Evolutionary conservation across 108 stramenopile species (phyloP), one percentile per base, ranked within the genome.

Genomic region (Skeletonema costatum): DNA sequence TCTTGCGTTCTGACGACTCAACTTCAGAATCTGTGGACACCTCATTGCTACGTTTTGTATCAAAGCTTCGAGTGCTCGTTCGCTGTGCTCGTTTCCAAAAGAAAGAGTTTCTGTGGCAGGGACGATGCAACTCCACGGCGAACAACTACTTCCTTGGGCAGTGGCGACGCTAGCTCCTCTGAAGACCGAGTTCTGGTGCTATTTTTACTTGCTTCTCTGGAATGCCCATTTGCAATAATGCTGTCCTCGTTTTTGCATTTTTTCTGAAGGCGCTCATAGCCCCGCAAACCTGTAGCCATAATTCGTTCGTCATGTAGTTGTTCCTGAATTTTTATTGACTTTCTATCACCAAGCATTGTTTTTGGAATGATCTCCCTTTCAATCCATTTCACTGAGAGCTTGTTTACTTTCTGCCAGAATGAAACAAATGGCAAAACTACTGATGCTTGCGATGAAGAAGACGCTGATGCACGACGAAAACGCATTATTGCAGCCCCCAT

Each of bases 401-500:
- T 19, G 73, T 85, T 82, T 14, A 85, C 36, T 12, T 51, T 62
- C 48, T 76, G 70, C 76, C 80, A 85, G 46, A 85, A 60, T 72
- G 76, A 78, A 11, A 81, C 80, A 48, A 78, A 73, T 31, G 80
- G 70, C 29, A 80, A 76, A 13, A 59, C 63, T 21, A 71, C 14
- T 1, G 41, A 64, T 33, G 71, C 81, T 8, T 71, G 35, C 3
- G 85, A 44, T 19, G 85, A 67, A 11, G 85, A 82, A 4, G 73
- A 78, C 4, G 75, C 76, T 6, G 85, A 67, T 44, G 80, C 76
- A 32, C 80, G 80, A 42, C 80, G 70, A n/a, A 71, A 73, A 38
- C 80, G 41, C 81, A 81, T 85, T 11, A 82, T 48, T n/a, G 76
- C 80, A 61, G 80, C 75, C 9, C 69, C 63, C 66, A 78, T 68